Evolutionary conservation across 2,329 filamentous ascomycete genomes (phyloP), one percentile per base, ranked within the genome.

Genomic region (Ophiostoma montium): DNA sequence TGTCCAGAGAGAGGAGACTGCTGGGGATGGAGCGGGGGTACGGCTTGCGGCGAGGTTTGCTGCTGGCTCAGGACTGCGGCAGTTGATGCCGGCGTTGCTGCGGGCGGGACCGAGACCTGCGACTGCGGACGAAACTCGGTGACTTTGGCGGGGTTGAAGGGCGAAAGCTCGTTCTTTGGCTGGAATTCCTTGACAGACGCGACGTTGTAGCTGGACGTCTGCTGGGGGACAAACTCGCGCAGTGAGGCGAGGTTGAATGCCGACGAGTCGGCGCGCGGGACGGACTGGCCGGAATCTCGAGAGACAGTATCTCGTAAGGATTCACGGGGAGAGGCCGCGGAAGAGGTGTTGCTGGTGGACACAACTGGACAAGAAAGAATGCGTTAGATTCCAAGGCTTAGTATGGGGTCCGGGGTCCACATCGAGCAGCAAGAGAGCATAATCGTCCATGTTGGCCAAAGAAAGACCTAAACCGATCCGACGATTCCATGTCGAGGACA

Each of bases 231-330:
- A 43, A 55, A 56, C 27, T 72, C 78, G 54, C 56, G 71, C 35
- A 82, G 70, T 19, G 69, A 63, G 5, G 74, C 63, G 62, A 84
- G 76, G 49, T 74, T 70, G 58, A 84, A 87, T 3, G 52, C 32
- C 3, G 54, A 32, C 1, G 42, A 31, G 12, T 54, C 54, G 38
- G 43, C 32, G 15, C 54, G 54, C 2, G 54, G 48, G 10, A 49
- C 6, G 2, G 50, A 11, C 27, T 45, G 49, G 16, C 45, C 41
- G 5, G 45, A 19, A 11, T 54, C 52, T 30, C 51, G 50, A 31
- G 32, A 15, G 12, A 19, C 36, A 9, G 39, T 30, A 11, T 54
- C 49, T 4, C 49, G 42, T 12, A 49, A 15, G 11, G 31, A 49
- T 32, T 55, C 50, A 39, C 46, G 54, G 2, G 52, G 50, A 4